Evolutionary conservation across 176 grass and related monocot genomes (phyloP).

Genomic region (Tillandsia leiboldiana): DNA sequence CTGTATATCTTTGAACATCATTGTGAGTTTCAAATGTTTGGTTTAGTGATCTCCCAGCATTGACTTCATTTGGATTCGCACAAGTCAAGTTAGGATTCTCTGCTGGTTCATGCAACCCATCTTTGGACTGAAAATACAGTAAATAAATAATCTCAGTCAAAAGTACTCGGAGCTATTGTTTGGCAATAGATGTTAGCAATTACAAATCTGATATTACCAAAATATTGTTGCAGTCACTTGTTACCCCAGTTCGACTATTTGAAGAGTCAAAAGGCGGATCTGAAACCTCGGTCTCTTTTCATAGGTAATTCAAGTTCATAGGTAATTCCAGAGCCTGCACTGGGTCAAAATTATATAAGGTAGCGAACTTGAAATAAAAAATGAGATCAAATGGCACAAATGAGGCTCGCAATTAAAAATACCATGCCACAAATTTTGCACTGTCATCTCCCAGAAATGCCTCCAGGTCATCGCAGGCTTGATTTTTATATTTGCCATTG

Average conservation of each 20-base stretch:
- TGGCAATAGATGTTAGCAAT: too few relatives aligned
- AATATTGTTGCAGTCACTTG: constrained; percentile 2
- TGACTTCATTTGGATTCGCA: too few relatives aligned
- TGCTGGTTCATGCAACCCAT: constrained; percentile 9
- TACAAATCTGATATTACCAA: too few relatives aligned
- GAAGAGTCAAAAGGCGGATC: constrained; percentile 19
- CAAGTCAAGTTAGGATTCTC: neutral
- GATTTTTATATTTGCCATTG: constrained; percentile 81
- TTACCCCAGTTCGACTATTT: constrained; percentile 9
- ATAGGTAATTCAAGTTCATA: neutral
- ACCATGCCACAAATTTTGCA: constrained; percentile 77
- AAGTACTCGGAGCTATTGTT: neutral
- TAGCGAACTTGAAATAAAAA: neutral
- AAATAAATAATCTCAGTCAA: constrained; percentile 2
- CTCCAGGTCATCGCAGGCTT: constrained; percentile 66
- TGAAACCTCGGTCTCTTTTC: constrained; percentile 13
- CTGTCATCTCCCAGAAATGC: constrained; percentile 78
- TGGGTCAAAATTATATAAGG: constrained; percentile 5
- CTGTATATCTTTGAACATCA: too few relatives aligned
- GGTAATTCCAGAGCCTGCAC: constrained; percentile 48
- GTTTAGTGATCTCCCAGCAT: too few relatives aligned
- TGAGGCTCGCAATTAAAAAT: constrained; percentile 16
- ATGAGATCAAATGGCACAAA: constrained; percentile 3
- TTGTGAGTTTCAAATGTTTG: too few relatives aligned
- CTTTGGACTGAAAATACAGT: constrained; percentile 21